Evolutionary conservation across 139 green algal genomes (phyloP).

Genomic region (Trebouxia sp.): DNA sequence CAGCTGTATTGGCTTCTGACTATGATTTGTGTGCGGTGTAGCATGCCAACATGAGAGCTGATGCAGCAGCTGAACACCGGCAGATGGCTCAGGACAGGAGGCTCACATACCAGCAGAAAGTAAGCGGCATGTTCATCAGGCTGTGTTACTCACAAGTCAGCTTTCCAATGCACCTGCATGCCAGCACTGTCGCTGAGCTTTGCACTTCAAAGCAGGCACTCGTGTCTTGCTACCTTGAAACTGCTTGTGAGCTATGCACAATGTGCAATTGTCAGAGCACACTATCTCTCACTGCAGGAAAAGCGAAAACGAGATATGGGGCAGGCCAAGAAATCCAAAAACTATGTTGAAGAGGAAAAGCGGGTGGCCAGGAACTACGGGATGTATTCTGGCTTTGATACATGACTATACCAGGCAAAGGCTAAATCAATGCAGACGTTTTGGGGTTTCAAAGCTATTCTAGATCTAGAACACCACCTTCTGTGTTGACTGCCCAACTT

Average conservation of each 20-base stretch:
- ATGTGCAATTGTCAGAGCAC: background rate
- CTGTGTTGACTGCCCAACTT: no score
- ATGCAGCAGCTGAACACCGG: slow-evolving; percentile 41
- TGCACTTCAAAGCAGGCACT: background rate
- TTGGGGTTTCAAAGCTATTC: no score
- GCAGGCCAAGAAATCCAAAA: slow-evolving; percentile 40
- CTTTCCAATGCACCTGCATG: background rate
- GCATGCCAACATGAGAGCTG: slow-evolving; percentile 36
- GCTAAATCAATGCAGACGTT: no score
- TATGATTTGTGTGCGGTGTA: background rate
- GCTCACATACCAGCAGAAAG: slow-evolving; percentile 60
- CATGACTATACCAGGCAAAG: background rate
- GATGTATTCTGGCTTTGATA: slow-evolving; percentile 57
- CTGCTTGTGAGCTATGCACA: background rate
- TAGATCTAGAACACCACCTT: no score
- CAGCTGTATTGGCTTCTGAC: background rate
- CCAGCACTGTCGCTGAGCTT: background rate
- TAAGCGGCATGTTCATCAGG: background rate
- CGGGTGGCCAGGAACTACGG: slow-evolving; percentile 54
- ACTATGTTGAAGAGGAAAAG: slow-evolving; percentile 76
- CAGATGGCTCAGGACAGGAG: slow-evolving; percentile 36
- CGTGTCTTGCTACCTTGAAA: background rate
- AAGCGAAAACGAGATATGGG: slow-evolving; percentile 70
- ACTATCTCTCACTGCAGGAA: slow-evolving; percentile 45
- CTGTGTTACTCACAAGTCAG: background rate